A percentile compares a stretch with the other conserved stretches of the same genome.
Evolutionary conservation across 2,329 filamentous ascomycete species (phyloP).

Genomic region (Xylaria sp.): DNA sequence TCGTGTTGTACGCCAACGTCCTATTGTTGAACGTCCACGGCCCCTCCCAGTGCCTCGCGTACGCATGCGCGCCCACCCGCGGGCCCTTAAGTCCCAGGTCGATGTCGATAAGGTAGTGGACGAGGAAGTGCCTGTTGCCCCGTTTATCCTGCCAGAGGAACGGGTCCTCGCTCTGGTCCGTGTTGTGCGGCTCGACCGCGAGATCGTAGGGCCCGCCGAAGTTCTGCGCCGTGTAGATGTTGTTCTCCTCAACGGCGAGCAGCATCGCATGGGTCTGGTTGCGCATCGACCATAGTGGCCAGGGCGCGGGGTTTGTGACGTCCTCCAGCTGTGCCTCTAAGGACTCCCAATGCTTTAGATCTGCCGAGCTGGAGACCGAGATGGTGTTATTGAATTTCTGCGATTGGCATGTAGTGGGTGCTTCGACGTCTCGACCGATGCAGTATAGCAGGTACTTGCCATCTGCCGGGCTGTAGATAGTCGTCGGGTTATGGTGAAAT

Average conservation of each 20-base stretch:
- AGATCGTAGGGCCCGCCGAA: slow-evolving; percentile 48
- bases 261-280: slow-evolving; percentile 48
- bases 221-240: slow-evolving; percentile 49
- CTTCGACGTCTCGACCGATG: slow-evolving; percentile 54
- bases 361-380: slow-evolving; percentile 48
- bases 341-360: slow-evolving; percentile 41
- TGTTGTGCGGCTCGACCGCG: slow-evolving; percentile 42
- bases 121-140: slow-evolving; percentile 48
- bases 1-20: slow-evolving; percentile 44
- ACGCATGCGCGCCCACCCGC: slow-evolving; percentile 44
- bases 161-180: slow-evolving; percentile 46
- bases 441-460: slow-evolving; percentile 57
- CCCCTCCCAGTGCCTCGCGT: slow-evolving; percentile 39
- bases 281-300: slow-evolving; percentile 50
- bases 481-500: slow-evolving; percentile 60
- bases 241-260: slow-evolving; percentile 52
- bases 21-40: slow-evolving; percentile 44
- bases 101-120: slow-evolving; percentile 47
- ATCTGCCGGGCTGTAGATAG: slow-evolving; percentile 58
- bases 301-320: slow-evolving; percentile 57
- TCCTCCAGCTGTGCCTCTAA: slow-evolving; percentile 38
- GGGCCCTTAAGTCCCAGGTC: slow-evolving; percentile 43
- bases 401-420: slow-evolving; percentile 43
- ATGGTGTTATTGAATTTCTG: slow-evolving; percentile 48
- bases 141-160: slow-evolving; percentile 48